A percentile compares a stretch with the other conserved stretches of the same genome.
Conservation (phyloP, 2,329 filamentous ascomycete species). For the Monosporascus sp. region DNA sequence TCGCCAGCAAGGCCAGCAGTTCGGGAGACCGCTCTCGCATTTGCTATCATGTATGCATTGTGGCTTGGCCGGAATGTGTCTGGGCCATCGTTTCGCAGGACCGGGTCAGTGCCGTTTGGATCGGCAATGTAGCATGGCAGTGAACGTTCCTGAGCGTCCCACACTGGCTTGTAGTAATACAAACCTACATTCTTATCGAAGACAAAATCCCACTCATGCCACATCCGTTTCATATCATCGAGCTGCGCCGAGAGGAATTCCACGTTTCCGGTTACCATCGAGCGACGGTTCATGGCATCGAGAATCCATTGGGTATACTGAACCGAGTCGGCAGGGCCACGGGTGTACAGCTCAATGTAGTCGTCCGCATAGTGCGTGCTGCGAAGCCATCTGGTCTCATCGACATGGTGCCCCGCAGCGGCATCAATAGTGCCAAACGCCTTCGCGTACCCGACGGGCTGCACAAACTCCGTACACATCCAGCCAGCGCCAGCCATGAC, state of each 20-base stretch:
- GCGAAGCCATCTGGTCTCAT: slow-evolving; percentile 34
- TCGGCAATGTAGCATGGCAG: slow-evolving; percentile 33
- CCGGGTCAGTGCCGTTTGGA: slow-evolving; percentile 23
- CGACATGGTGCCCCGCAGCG: slow-evolving; percentile 32
- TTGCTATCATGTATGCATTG: slow-evolving; percentile 39
- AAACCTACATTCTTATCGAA: slow-evolving; percentile 30
- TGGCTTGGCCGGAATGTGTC: slow-evolving; percentile 36
- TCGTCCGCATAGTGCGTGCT: slow-evolving; percentile 33
- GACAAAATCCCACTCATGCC: slow-evolving; percentile 32
- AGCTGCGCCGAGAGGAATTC: slow-evolving; percentile 32
- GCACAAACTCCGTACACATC: slow-evolving; percentile 37
- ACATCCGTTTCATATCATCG: slow-evolving; percentile 33
- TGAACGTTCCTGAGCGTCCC: slow-evolving; percentile 37
- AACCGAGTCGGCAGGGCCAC: slow-evolving; percentile 29
- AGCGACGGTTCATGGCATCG: slow-evolving; percentile 27
- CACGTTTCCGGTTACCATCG: slow-evolving; percentile 32
- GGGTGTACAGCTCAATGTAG: slow-evolving; percentile 31
- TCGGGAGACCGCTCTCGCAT: slow-evolving; percentile 32
- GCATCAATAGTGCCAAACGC: slow-evolving; percentile 26
- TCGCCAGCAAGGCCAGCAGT: slow-evolving; percentile 31
- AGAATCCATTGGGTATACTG: slow-evolving; percentile 34
- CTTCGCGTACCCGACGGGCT: slow-evolving; percentile 31
- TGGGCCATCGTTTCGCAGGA: slow-evolving; percentile 29
- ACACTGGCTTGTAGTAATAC: slow-evolving; percentile 36
- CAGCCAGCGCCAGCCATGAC: slow-evolving; percentile 33